Evolutionary conservation across 805 yeast species (phyloP), one percentile per base, ranked within the genome.

Genomic region (Candida ipomoeae): DNA sequence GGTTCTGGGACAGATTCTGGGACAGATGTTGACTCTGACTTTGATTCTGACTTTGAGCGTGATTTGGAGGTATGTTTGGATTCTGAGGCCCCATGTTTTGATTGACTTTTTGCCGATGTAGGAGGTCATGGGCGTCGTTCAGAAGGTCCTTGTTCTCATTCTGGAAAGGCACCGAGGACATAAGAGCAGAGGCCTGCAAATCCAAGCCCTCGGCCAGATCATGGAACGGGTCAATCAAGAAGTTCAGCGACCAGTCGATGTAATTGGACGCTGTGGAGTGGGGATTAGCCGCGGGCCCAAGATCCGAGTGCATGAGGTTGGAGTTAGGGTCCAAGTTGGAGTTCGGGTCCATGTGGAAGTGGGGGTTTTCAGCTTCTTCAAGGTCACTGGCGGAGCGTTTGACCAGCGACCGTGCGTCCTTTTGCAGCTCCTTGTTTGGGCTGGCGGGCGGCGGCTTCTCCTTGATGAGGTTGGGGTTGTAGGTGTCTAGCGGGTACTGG

Each of bases 181-280:
- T 31, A 18, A 44, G 34, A 6, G 46, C 44, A 14, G 52, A 33
- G 11, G 43, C 31, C 23, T 47, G 57, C 34, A 72, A 62, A 40
- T 71, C 74, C 57, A 71, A 63, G 46, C 62, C 65, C 46, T 67
- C 68, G 15, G 70, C 56, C 48, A 69, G 55, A 14, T 69, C 71
- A 40, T 59, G 54, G 40, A 51, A 52, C 6, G 66, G 59, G 29
- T 69, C 75, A 63, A 70, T 64, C 31, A 72, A 49, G 32, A 70
- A 50, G 37, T 62, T 61, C 26, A 66, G 59, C 3, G 71, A 65
- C 77, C 77, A 72, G 56, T 62, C 59, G 29, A 56, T 35, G 46
- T 55, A 57, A 20, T 45, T 49, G 41, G 48, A 21, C 6, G 46
- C 40, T 2, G 26, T 40, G 17, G 21, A 8, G 10, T 18, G 38